Percentiles rank a stretch among this genome's conserved stretches.
Evolutionary conservation across 2,329 filamentous ascomycete genomes (phyloP).

Genomic region (Arthrobotrys pseudoclavata): DNA sequence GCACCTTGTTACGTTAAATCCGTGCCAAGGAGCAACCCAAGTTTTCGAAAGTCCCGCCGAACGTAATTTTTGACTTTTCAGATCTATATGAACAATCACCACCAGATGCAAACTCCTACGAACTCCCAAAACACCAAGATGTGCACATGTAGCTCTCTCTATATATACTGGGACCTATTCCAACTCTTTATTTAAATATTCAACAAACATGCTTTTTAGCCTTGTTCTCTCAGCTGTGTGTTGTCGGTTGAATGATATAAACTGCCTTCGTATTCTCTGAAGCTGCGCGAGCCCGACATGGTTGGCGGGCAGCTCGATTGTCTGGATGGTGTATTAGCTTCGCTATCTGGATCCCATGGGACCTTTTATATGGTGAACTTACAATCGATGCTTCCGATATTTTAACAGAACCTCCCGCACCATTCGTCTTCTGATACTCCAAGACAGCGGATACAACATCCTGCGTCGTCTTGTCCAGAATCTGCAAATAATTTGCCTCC

Average conservation of each 20-base stretch:
- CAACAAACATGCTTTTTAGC: constrained; percentile 75
- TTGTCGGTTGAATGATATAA: constrained; percentile 80
- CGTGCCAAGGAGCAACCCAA: constrained; percentile 34
- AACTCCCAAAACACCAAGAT: constrained; percentile 10
- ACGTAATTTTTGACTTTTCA: constrained; percentile 8
- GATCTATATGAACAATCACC: constrained; percentile 11
- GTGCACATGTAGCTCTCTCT: constrained; percentile 7
- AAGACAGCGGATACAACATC: constrained; percentile 79
- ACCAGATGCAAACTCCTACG: constrained; percentile 2
- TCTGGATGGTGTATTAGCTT: constrained; percentile 68
- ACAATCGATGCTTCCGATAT: constrained; percentile 51
- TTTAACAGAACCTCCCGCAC: constrained; percentile 41
- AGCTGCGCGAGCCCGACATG: constrained; percentile 80
- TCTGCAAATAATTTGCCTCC: constrained; percentile 80
- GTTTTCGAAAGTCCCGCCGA: neutral
- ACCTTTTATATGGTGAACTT: neutral
- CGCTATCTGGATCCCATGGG: neutral
- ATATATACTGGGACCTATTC: constrained; percentile 28
- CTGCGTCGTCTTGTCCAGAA: constrained; percentile 83
- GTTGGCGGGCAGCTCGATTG: constrained; percentile 76
- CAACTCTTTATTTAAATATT: constrained; percentile 73
- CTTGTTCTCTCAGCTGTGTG: constrained; percentile 72
- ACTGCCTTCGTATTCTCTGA: constrained; percentile 82
- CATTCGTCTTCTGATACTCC: constrained; percentile 66
- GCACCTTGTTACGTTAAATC: constrained; percentile 32